Base-by-base conservation (phyloP, 2,329 filamentous ascomycete genomes). In the Teratosphaeria zuluensis region DNA sequence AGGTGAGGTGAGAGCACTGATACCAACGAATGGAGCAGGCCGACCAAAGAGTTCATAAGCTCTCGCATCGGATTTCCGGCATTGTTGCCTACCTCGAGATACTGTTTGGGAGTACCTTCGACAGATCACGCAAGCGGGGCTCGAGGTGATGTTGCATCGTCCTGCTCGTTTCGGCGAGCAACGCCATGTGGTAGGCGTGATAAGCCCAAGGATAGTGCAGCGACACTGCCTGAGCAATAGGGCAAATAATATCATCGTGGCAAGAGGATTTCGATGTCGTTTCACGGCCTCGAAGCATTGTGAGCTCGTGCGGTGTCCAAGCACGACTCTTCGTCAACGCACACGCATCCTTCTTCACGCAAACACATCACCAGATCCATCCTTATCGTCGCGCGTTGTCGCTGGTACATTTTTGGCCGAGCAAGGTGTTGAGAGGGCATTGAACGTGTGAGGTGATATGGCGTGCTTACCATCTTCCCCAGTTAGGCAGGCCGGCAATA, bases 381-480 rank as follows among this genome's bases (percentile, higher is more conserved):
- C 33, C 33, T 42, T 16, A 42, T 5, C 35, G n/a, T 42, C 35
- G n/a, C 12, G 35, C 35, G 35, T 48, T 3, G 42, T 48, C 42
- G 42, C n/a, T n/a, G 4, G 7, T 19, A 24, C 42, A 21, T 5
- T 19, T 21, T 2, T 9, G n/a, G 16, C 35, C 11, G 14, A 21
- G 33, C 33, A 16, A 48, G 19, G 5, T 48, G 42, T n/a, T 48
- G 19, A 21, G 42, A 21, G 42, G 42, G 14, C 21, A 46, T 16
- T 32, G 48, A 21, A 33, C 28, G 11, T 53, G 42, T 57, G 30
- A 53, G 48, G 42, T 48, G 42, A 19, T 21, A 57, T 57, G 52
- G 56, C 56, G 56, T 58, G 56, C 56, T 55, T 14, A 33, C 14
- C 46, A 55, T 55, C 53, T 35, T 58, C 16, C 30, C 56, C 42